phyloP scores from a whole-genome alignment of 2,329 filamentous ascomycete genomes.

The Fusarium buxicola region DNA sequence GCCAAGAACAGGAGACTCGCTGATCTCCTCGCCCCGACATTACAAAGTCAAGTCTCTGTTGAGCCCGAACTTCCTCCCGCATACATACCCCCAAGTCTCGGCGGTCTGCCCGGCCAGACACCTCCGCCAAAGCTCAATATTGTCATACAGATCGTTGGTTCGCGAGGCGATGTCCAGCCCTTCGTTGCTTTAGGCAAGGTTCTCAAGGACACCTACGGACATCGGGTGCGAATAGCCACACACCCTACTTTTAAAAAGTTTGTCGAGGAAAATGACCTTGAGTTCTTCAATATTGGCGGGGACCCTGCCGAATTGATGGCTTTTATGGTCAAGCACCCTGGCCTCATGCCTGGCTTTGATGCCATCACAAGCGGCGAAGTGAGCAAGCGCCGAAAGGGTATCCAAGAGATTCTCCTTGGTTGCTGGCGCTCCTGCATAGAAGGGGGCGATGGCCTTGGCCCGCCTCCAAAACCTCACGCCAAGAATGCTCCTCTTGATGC shows the following conservation, averaged over 20 bases:
- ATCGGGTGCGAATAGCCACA: conserved; percentile 79
- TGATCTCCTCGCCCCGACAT: conserved; percentile 73
- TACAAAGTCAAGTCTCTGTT: conserved; percentile 67
- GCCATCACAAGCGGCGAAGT: conserved; percentile 82
- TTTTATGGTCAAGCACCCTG: conserved; percentile 92
- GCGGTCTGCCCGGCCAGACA: conserved; percentile 69
- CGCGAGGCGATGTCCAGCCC: conserved; percentile 80
- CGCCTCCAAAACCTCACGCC: conserved; percentile 59
- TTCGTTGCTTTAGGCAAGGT: conserved; percentile 77
- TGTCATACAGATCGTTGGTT: conserved; percentile 81
- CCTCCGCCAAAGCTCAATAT: conserved; percentile 73
- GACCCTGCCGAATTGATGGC: conserved; percentile 83
- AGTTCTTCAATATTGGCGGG: conserved; percentile 82
- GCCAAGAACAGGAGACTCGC: conserved; percentile 75
- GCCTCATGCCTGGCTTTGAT: conserved; percentile 85
- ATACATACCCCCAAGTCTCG: conserved; percentile 79
- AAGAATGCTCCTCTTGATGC: conserved; percentile 60
- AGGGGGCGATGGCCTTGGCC: conserved; percentile 73
- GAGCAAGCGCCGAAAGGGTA: conserved; percentile 77
- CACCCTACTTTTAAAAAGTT: conserved; percentile 76
- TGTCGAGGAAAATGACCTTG: conserved; percentile 76
- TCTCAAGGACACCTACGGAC: conserved; percentile 72
- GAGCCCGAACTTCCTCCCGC: conserved; percentile 69
- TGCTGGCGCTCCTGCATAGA: conserved; percentile 91
- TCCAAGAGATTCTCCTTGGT: conserved; percentile 82